These are phyloP conservation scores for Neonothopanus nambi DNA, from an alignment of 1,284 basidiomycete genomes.

Conservation along the genomic window DNA sequence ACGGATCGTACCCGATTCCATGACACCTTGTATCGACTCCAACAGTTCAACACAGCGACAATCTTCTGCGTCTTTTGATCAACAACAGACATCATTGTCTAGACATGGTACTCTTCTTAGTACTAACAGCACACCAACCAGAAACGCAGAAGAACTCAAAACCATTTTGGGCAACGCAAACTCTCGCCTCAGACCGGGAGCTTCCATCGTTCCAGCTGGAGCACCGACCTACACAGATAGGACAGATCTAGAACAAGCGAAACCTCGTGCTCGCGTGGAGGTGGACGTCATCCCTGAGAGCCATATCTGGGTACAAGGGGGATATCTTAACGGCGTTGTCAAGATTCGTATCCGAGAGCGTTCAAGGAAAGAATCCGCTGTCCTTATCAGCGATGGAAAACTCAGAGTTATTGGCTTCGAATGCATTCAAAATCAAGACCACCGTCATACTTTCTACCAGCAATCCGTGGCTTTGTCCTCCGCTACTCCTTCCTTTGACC, in stretches of 20 bases:
- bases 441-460: slow-evolving; percentile 87
- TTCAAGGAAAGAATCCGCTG: slow-evolving; percentile 53
- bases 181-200: slow-evolving; percentile 55
- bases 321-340: slow-evolving; percentile 72
- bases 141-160: slow-evolving; percentile 56
- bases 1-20: slow-evolving; percentile 32
- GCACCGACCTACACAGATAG: slow-evolving; percentile 22
- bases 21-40: slow-evolving; percentile 25
- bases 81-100: slow-evolving; percentile 31
- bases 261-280: slow-evolving; percentile 74
- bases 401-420: slow-evolving; percentile 89
- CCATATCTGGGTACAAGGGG: slow-evolving; percentile 82
- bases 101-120: slow-evolving; percentile 56
- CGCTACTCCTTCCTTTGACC: slow-evolving; percentile 45
- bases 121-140: slow-evolving; percentile 43
- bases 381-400: slow-evolving; percentile 80
- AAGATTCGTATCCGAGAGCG: slow-evolving; percentile 69
- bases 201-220: slow-evolving; percentile 38
- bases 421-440: slow-evolving; percentile 59
- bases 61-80: slow-evolving; percentile 1
- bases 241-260: slow-evolving; percentile 61
- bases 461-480: slow-evolving; percentile 64
- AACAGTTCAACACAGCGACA: slow-evolving; percentile 21
- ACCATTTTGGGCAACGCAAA: slow-evolving; percentile 60
- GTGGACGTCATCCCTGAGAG: slow-evolving; percentile 82